Evolutionary conservation across 441 rosid species (phyloP).

Genomic region (Croton laevigatus): DNA sequence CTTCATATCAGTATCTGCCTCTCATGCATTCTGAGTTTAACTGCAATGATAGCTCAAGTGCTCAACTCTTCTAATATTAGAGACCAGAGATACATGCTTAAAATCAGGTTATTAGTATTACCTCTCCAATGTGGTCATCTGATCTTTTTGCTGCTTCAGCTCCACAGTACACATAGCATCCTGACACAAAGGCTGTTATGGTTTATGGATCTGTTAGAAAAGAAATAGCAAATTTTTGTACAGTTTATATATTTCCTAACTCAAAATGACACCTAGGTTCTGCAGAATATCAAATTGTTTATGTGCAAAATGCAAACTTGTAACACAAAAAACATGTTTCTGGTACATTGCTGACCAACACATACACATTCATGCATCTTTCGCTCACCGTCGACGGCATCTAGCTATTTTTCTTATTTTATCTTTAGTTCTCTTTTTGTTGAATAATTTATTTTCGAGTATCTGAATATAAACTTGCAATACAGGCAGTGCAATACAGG

Average conservation of each 20-base stretch:
- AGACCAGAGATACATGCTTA: neutral
- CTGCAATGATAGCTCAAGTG: neutral
- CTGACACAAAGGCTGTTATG: neutral
- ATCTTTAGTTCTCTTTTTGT: neutral
- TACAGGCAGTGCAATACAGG: too few relatives aligned
- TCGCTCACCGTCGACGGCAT: too few relatives aligned
- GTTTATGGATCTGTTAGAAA: neutral
- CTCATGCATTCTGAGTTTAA: neutral
- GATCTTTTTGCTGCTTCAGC: neutral
- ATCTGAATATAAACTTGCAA: neutral
- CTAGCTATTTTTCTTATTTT: too few relatives aligned
- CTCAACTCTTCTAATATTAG: neutral
- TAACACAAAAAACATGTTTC: neutral
- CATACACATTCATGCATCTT: too few relatives aligned
- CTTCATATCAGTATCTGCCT: neutral
- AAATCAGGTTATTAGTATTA: neutral
- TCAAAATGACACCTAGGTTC: neutral
- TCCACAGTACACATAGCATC: neutral
- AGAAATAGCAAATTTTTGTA: neutral
- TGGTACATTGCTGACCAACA: neutral
- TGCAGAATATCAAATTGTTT: neutral
- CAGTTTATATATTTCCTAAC: neutral
- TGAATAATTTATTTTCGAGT: neutral
- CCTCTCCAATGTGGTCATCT: constrained; percentile 1
- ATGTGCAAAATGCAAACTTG: neutral